These are phyloP conservation scores for Ganoderma resinaceum DNA, from an alignment of 1,284 basidiomycete species.

Conservation along the genomic window DNA sequence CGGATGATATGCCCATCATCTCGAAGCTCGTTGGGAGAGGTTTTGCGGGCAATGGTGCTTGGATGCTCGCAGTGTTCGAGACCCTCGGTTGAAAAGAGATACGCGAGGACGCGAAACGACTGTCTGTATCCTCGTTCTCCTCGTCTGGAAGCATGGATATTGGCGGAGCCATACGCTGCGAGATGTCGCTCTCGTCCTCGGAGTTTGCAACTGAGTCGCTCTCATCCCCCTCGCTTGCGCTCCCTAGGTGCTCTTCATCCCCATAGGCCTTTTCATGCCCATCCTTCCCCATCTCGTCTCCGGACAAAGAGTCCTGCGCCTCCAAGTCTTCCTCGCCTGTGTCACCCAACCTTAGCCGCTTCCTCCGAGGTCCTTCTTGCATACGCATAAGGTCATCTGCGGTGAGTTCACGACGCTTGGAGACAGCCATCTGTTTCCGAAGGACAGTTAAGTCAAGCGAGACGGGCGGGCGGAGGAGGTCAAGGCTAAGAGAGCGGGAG, in stretches of 20 bases:
- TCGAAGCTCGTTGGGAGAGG: conserved; percentile 56
- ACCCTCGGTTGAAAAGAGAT: conserved; percentile 33
- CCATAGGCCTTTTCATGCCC: conserved; percentile 18
- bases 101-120: conserved; percentile 34
- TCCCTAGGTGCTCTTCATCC: conserved; percentile 3
- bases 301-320: conserved; percentile 18
- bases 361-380: conserved; percentile 43
- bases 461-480: not conserved
- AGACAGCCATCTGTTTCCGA: conserved; percentile 32
- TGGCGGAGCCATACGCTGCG: not conserved
- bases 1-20: conserved; percentile 77
- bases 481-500: conserved; percentile 12
- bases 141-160: conserved; percentile 11
- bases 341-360: conserved; percentile 32
- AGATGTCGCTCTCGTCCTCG: conserved; percentile 11
- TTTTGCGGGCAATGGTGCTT: conserved; percentile 21
- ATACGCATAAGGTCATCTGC: conserved; percentile 47
- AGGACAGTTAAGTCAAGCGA: not conserved
- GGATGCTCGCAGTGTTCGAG: conserved; percentile 13
- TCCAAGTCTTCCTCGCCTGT: conserved; percentile 28
- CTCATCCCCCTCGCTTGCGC: conserved; percentile 11
- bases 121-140: conserved; percentile 22
- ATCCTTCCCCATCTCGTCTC: conserved; percentile 2
- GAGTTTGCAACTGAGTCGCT: not conserved
- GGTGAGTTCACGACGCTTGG: conserved; percentile 40